These are phyloP conservation scores for Spinellus fusiger DNA, from an alignment of 192 early-diverging fungal species.

Conservation along the genomic window DNA sequence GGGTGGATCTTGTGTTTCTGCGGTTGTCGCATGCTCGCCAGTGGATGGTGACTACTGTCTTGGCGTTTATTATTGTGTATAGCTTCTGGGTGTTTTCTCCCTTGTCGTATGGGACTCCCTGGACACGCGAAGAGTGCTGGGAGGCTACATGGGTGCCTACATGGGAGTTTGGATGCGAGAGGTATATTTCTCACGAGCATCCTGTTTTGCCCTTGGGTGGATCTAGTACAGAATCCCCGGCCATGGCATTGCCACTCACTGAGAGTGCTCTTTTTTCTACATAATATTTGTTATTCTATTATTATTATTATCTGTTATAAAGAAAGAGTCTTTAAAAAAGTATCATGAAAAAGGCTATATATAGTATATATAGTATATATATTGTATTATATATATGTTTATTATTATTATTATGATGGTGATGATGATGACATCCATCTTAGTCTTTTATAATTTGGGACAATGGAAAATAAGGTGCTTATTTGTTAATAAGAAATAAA, in stretches of 20 bases:
- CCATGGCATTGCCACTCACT: too few species aligned
- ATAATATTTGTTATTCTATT: too few species aligned
- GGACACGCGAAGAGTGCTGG: constrained; percentile 64
- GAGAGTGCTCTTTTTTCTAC: too few species aligned
- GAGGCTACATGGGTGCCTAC: neutral
- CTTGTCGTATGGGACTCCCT: constrained; percentile 75
- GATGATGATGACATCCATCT: neutral
- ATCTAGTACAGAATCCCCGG: neutral
- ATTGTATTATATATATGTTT: neutral
- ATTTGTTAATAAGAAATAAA: neutral
- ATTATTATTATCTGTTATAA: neutral
- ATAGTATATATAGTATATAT: constrained; percentile 5
- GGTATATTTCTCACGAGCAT: constrained; percentile 1
- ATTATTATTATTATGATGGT: neutral
- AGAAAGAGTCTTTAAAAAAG: neutral
- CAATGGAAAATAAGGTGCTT: neutral
- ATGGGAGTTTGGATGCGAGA: constrained; percentile 13
- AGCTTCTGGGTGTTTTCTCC: constrained; percentile 69
- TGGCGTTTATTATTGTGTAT: constrained; percentile 46
- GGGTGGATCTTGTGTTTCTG: constrained; percentile 69
- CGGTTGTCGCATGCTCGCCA: constrained; percentile 44
- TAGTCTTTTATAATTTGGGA: neutral
- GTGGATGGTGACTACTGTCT: constrained; percentile 7
- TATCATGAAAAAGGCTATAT: neutral
- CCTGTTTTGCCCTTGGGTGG: neutral